Base-by-base conservation (phyloP, 164 flowering plant genomes). In the Nymphaea thermarum region DNA sequence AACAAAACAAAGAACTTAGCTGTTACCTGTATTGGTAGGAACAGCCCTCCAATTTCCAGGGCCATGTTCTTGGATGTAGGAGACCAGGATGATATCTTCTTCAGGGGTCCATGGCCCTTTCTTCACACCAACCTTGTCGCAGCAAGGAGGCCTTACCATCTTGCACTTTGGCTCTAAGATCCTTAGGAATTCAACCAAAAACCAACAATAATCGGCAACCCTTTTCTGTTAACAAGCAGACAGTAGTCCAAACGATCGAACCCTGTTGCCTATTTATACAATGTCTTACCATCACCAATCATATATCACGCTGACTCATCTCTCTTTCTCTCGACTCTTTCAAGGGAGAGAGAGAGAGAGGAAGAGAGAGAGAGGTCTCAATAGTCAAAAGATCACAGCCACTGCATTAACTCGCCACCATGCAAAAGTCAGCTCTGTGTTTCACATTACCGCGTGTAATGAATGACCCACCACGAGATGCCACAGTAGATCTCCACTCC, bases 51-150 rank as follows among this genome's bases (percentile, higher is more conserved):
- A 89, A 73, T 92, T 92, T 41, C 94, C 94, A 43, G 96, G 88
- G 18, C 98, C 98, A 78, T 92, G 87, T 74, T 90, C 84, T 80
- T 89, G 96, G 79, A 92, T 84, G 70, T 88, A 89, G 70, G 98
- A 86, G 53, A 90, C 98, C 70, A 93, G 71, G 75, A 86, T 78
- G 78, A 93, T 93, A 63, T 93, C 98, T 77, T 93, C 98, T 71
- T 93, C 98, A 0, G 97, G 98, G 11, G 96, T 93, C 98, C 98
- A 93, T 60, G 98, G 96, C 53, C 98, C 98, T 80, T 93, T 93
- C 88, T 89, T 93, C 68, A 89, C 87, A 0, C 93, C 96, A 53
- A 77, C 68, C 75, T 89, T 89, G 65, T 91, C 97, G 82, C 97
- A 91, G 80, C 96, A 91, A 67, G 98, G 97, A 71, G 96, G 94